These are phyloP conservation scores for Notholithocarpus densiflorus DNA, from an alignment of 306 rosid species.

Conservation along the genomic window DNA sequence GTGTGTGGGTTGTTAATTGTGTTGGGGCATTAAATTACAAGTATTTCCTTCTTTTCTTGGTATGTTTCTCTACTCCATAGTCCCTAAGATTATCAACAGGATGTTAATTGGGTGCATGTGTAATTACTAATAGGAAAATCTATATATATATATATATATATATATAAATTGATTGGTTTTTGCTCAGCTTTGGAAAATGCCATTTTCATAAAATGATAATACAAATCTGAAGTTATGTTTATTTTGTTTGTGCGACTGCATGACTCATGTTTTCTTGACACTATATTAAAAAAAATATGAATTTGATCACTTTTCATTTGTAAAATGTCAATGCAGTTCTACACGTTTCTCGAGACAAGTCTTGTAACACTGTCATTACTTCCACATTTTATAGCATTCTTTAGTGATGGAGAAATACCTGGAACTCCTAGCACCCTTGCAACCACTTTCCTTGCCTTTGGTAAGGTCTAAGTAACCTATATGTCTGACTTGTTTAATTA, in stretches of 20 bases:
- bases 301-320: constrained; percentile 10
- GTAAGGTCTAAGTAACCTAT: constrained; percentile 38
- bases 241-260: constrained; percentile 3
- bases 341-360: constrained; percentile 94
- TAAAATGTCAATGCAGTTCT: constrained; percentile 64
- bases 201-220: background rate
- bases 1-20: constrained; percentile 99
- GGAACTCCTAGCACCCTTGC: constrained; percentile 97
- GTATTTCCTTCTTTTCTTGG: constrained; percentile 93
- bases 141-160: too few species aligned
- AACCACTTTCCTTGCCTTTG: constrained; percentile 95
- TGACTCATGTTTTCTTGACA: background rate
- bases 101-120: too few species aligned
- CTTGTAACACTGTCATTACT: constrained; percentile 80
- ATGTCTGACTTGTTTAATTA: background rate
- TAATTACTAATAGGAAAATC: too few species aligned
- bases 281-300: background rate
- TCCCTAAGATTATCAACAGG: background rate
- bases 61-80: constrained; percentile 34
- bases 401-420: constrained; percentile 92
- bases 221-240: background rate
- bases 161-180: background rate
- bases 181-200: constrained; percentile 6
- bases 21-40: constrained; percentile 96
- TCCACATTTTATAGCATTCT: constrained; percentile 87